A percentile compares a stretch with the other conserved stretches of the same genome.
These are phyloP conservation scores for Aquilaria yunnanensis DNA, from an alignment of 345 rosid genomes.

Conservation along the genomic window DNA sequence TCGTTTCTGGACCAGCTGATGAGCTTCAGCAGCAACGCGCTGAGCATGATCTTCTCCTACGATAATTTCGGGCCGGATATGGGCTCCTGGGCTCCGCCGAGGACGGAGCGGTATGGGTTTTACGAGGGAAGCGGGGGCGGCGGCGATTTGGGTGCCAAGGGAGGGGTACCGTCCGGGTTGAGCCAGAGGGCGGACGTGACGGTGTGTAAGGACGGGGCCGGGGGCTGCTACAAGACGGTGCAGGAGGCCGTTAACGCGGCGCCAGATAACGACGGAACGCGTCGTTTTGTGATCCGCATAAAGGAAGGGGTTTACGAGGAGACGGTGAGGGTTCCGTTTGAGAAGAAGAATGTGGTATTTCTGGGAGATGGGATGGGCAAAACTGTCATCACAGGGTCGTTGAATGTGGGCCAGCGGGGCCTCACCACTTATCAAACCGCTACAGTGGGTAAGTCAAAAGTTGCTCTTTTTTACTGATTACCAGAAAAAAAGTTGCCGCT, in stretches of 20 bases:
- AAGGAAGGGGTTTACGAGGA: constrained; percentile 67
- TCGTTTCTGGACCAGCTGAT: constrained; percentile 45
- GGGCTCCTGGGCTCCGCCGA: constrained; percentile 49
- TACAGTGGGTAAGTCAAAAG: constrained; percentile 53
- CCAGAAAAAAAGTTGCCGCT: no score
- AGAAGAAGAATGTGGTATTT: constrained; percentile 76
- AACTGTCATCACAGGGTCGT: constrained; percentile 70
- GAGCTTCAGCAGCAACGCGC: constrained; percentile 55
- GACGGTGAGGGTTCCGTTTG: constrained; percentile 64
- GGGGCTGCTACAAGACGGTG: constrained; percentile 46
- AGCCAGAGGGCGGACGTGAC: constrained; percentile 40
- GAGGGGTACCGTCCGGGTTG: constrained; percentile 39
- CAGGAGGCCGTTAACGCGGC: constrained; percentile 82
- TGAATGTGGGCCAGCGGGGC: constrained; percentile 44
- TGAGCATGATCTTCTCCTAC: constrained; percentile 61
- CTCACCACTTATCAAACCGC: constrained; percentile 68
- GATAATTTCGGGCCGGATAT: constrained; percentile 46
- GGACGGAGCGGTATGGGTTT: constrained; percentile 76
- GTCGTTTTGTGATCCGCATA: constrained; percentile 55
- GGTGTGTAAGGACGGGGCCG: constrained; percentile 51
- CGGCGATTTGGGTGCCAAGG: constrained; percentile 11
- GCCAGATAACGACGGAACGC: constrained; percentile 33
- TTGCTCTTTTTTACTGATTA: background rate
- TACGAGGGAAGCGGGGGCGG: constrained; percentile 35
- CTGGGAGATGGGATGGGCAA: constrained; percentile 82